These are phyloP conservation scores for Acarospora socialis DNA, from an alignment of 2,329 filamentous ascomycete species.

Conservation along the genomic window DNA sequence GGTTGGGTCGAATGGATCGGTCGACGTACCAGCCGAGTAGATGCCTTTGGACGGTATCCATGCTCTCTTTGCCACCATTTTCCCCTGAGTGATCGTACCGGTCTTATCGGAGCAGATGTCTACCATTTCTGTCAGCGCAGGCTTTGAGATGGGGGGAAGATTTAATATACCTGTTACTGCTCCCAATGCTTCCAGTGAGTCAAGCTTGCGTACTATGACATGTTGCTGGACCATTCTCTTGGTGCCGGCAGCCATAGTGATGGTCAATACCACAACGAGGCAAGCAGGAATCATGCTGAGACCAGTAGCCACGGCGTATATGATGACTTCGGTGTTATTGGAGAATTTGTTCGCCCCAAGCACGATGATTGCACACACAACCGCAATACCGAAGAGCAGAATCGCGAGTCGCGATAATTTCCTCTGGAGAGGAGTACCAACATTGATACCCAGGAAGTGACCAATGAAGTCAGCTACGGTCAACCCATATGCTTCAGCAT, in stretches of 20 bases:
- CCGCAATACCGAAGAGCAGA: slow-evolving; percentile 50
- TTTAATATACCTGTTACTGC: slow-evolving; percentile 44
- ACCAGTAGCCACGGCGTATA: slow-evolving; percentile 47
- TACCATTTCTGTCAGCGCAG: slow-evolving; percentile 42
- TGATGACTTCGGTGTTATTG: slow-evolving; percentile 45
- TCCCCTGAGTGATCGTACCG: slow-evolving; percentile 48
- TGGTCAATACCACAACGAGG: slow-evolving; percentile 51
- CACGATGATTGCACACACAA: slow-evolving; percentile 55
- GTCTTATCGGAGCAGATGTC: no score
- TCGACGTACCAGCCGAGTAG: slow-evolving; percentile 41
- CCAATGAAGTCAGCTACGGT: slow-evolving; percentile 45
- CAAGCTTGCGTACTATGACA: slow-evolving; percentile 44
- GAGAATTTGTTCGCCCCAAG: slow-evolving; percentile 48
- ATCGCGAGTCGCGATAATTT: slow-evolving; percentile 55
- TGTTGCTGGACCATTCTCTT: slow-evolving; percentile 42
- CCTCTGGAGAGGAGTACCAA: slow-evolving; percentile 55
- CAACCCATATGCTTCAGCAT: slow-evolving; percentile 36
- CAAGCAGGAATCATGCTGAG: slow-evolving; percentile 49
- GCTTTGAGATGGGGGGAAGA: no score
- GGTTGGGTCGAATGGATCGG: slow-evolving; percentile 43
- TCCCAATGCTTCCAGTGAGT: slow-evolving; percentile 45
- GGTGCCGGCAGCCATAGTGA: slow-evolving; percentile 50
- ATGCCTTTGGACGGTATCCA: slow-evolving; percentile 46
- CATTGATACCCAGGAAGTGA: slow-evolving; percentile 51
- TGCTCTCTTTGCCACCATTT: slow-evolving; percentile 48